Percentiles rank a stretch among this genome's conserved stretches.
phyloP scores from a whole-genome alignment of 495 filamentous ascomycete species.

The Pyronema domesticum region DNA sequence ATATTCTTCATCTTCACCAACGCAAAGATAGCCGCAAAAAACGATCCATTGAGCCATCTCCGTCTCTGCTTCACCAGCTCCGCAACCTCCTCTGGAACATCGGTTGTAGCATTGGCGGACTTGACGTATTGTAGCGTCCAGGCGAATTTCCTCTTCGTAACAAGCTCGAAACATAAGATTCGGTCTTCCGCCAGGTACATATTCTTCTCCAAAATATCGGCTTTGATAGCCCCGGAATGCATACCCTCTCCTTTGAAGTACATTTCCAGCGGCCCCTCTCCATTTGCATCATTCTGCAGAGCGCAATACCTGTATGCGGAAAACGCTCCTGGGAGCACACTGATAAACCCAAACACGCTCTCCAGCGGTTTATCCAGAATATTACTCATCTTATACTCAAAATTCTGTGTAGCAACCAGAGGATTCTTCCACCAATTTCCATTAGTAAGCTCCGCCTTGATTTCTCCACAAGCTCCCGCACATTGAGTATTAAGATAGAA shows the following conservation, averaged over 20 bases:
- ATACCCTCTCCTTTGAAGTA: slow-evolving; percentile 99
- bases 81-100: slow-evolving; percentile 87
- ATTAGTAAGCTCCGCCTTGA: slow-evolving; percentile 91
- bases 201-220: slow-evolving; percentile 99
- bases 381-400: slow-evolving; percentile 97
- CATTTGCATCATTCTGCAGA: slow-evolving; percentile 64
- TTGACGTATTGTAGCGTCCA: slow-evolving; percentile 99
- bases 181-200: slow-evolving; percentile 99
- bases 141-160: slow-evolving; percentile 92
- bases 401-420: slow-evolving; percentile 88
- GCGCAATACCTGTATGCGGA: slow-evolving; percentile 94
- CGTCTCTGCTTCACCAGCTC: slow-evolving; percentile 96
- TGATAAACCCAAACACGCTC: slow-evolving; percentile 91
- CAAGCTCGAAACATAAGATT: slow-evolving; percentile 97
- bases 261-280: slow-evolving; percentile 55
- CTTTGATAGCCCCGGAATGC: slow-evolving; percentile 90
- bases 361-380: slow-evolving; percentile 96
- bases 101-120: slow-evolving; percentile 92
- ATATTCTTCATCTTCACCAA: slow-evolving; percentile 50
- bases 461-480: slow-evolving; percentile 95
- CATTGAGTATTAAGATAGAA: slow-evolving; percentile 99
- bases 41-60: slow-evolving; percentile 97
- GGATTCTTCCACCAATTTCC: slow-evolving; percentile 88
- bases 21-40: slow-evolving; percentile 89
- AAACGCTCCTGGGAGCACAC: slow-evolving; percentile 93